These are phyloP conservation scores for Yarrowia bubula DNA, from an alignment of 805 yeast species.

Conservation along the genomic window DNA sequence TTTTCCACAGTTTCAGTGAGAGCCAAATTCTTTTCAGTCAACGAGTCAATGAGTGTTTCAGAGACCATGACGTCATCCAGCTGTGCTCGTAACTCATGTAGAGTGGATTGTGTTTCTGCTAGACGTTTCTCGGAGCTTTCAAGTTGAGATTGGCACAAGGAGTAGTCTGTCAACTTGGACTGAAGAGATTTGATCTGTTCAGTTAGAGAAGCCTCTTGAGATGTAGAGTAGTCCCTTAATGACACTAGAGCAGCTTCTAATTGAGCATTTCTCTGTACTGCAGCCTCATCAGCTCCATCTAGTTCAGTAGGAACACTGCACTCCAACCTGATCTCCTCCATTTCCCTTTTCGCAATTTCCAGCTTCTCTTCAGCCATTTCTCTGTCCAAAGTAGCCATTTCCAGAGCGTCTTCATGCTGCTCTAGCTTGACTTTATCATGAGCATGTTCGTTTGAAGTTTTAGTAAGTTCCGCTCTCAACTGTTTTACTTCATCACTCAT, in stretches of 20 bases:
- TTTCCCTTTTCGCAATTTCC: slow-evolving; percentile 34
- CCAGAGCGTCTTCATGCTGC: slow-evolving; percentile 37
- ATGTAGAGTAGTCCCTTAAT: slow-evolving; percentile 37
- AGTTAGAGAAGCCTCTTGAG: slow-evolving; percentile 32
- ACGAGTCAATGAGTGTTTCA: slow-evolving; percentile 41
- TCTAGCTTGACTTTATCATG: slow-evolving; percentile 29
- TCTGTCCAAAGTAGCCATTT: slow-evolving; percentile 39
- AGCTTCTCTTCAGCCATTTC: slow-evolving; percentile 42
- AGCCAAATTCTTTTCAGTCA: slow-evolving; percentile 43
- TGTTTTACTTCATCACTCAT: slow-evolving; percentile 37
- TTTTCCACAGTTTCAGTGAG: slow-evolving; percentile 41
- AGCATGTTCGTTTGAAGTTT: neutral
- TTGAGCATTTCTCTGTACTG: slow-evolving; percentile 39
- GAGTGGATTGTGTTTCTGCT: slow-evolving; percentile 30
- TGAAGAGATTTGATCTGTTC: slow-evolving; percentile 31
- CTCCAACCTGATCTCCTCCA: slow-evolving; percentile 33
- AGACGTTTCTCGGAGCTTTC: slow-evolving; percentile 29
- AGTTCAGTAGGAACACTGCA: slow-evolving; percentile 29
- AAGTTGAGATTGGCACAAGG: slow-evolving; percentile 28
- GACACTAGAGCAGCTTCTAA: slow-evolving; percentile 47
- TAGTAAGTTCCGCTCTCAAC: slow-evolving; percentile 31
- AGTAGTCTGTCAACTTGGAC: slow-evolving; percentile 29
- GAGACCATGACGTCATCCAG: slow-evolving; percentile 40
- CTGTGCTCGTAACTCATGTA: slow-evolving; percentile 34
- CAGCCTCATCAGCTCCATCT: slow-evolving; percentile 1